Conservation (phyloP, 108 stramenopile species). For the Asterionellopsis glacialis region DNA sequence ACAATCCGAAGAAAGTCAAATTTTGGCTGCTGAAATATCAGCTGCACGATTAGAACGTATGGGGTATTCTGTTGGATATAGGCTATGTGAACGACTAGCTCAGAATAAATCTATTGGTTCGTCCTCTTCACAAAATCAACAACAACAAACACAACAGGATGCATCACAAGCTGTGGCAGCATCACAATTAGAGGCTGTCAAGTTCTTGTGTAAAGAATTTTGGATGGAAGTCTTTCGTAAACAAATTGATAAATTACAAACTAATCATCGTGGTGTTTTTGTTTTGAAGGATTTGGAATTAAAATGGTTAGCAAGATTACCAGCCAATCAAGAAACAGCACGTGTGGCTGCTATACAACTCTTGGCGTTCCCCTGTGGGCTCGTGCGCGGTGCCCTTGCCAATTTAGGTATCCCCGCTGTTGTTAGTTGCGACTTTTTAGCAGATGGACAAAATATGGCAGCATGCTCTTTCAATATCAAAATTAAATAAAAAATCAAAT, state of each 20-base stretch:
- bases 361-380: constrained; percentile 85
- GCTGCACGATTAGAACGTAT: constrained; percentile 88
- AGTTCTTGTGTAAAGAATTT: constrained; percentile 94
- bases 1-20: constrained; percentile 22
- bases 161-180: constrained; percentile 35
- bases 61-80: constrained; percentile 89
- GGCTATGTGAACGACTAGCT: constrained; percentile 84
- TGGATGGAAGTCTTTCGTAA: constrained; percentile 92
- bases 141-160: constrained; percentile 32
- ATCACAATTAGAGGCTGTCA: constrained; percentile 85
- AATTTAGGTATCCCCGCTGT: constrained; percentile 85
- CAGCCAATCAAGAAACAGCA: constrained; percentile 62
- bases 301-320: constrained; percentile 70
- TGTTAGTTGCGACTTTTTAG: constrained; percentile 89
- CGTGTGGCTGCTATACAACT: constrained; percentile 75
- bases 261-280: constrained; percentile 93
- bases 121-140: constrained; percentile 19
- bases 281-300: constrained; percentile 86
- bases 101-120: constrained; percentile 64
- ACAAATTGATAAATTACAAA: constrained; percentile 93
- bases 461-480: constrained; percentile 92
- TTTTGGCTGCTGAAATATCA: constrained; percentile 63
- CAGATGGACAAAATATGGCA: constrained; percentile 85
- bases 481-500: constrained; percentile 52
- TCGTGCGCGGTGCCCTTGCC: constrained; percentile 84